Percentiles rank a stretch among this genome's conserved stretches.
Evolutionary conservation across 148 eudicot species (phyloP).

Genomic region (Rhododendron henanense): DNA sequence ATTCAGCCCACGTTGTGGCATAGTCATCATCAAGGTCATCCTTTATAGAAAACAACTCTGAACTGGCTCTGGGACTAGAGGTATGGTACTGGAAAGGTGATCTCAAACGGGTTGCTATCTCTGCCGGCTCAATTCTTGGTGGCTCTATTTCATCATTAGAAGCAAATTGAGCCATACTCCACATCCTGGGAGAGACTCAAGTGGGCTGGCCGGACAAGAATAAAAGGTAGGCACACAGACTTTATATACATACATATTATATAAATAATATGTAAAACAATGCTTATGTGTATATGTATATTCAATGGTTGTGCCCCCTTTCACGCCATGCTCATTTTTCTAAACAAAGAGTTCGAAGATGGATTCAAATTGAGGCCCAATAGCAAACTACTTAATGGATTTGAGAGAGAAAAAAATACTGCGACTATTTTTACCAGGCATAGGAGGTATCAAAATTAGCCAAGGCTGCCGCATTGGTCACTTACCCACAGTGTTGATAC

Average conservation of each 20-base stretch:
- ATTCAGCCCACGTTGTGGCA: slow-evolving; percentile 44
- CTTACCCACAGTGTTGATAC: neutral
- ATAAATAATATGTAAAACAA: neutral
- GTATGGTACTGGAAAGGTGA: slow-evolving; percentile 29
- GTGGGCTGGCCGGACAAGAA: neutral
- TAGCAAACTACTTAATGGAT: neutral
- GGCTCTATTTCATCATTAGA: slow-evolving; percentile 37
- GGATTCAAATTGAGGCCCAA: neutral
- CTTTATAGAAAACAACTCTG: slow-evolving; percentile 27
- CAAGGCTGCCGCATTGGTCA: neutral
- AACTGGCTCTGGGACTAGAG: slow-evolving; percentile 37
- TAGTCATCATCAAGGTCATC: slow-evolving; percentile 40
- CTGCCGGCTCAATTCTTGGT: slow-evolving; percentile 35
- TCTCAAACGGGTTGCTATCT: slow-evolving; percentile 39
- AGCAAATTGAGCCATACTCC: slow-evolving; percentile 36
- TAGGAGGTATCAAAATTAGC: neutral
- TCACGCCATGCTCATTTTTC: neutral
- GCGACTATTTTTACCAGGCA: neutral
- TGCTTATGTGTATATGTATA: neutral
- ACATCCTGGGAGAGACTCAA: neutral
- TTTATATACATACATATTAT: neutral
- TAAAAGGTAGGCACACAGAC: neutral
- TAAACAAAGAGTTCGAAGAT: neutral
- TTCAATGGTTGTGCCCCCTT: neutral
- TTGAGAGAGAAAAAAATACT: neutral